These are phyloP conservation scores for Solanum dulcamara DNA, from an alignment of 257 asterid genomes.

Conservation along the genomic window DNA sequence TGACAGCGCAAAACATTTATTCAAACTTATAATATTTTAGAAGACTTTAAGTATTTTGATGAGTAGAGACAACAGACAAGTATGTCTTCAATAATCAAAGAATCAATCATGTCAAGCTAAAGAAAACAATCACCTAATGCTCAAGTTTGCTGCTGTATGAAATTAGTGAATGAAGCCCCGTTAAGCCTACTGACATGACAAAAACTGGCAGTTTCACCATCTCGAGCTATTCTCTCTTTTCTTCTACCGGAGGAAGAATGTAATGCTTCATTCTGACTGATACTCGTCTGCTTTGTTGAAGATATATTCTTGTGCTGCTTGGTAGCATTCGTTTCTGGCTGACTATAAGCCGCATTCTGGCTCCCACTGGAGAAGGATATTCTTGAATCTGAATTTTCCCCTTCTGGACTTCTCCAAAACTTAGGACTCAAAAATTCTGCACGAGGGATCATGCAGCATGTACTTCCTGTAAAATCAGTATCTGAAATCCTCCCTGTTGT, in stretches of 20 bases:
- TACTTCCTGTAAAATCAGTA: constrained; percentile 15
- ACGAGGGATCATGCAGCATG: constrained; percentile 51
- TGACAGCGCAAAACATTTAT: not conserved
- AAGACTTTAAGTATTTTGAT: not conserved
- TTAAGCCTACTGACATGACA: constrained; percentile 1
- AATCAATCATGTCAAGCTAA: not conserved
- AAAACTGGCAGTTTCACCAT: not conserved
- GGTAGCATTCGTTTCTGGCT: not conserved
- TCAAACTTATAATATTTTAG: not conserved
- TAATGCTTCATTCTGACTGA: not conserved
- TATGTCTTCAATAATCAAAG: not conserved
- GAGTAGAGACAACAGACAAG: not conserved
- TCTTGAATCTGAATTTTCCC: constrained; percentile 17
- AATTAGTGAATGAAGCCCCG: constrained; percentile 1
- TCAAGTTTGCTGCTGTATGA: constrained; percentile 10
- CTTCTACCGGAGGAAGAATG: not conserved
- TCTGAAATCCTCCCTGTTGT: constrained; percentile 24
- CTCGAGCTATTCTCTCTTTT: constrained; percentile 5
- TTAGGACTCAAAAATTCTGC: constrained; percentile 65
- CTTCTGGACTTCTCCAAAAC: constrained; percentile 57
- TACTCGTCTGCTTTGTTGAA: not conserved
- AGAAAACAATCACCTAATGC: not conserved
- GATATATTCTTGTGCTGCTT: not conserved
- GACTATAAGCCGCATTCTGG: constrained; percentile 1
- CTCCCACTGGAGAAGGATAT: constrained; percentile 11